Percentiles rank a stretch among this genome's conserved stretches.
Evolutionary conservation across 176 grass and related monocot genomes (phyloP).

Genomic region (Thalia dealbata): DNA sequence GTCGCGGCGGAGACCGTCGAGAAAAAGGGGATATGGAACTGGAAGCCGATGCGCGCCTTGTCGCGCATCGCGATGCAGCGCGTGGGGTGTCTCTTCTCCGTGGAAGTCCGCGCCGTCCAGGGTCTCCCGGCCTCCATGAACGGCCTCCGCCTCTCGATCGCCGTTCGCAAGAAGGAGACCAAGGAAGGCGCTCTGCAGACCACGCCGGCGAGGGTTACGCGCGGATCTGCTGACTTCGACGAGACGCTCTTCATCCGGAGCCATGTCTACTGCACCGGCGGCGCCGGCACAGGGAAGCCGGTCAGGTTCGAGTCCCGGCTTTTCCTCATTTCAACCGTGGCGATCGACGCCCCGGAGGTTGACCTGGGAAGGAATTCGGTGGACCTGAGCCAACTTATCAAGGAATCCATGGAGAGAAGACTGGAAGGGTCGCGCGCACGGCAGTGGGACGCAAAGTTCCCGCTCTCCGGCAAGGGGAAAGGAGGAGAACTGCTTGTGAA

Average conservation of each 20-base stretch:
- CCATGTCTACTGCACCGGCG: conserved; percentile 73
- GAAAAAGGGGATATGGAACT: conserved; percentile 74
- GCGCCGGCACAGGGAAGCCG: conserved; percentile 38
- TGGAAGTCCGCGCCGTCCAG: conserved; percentile 63
- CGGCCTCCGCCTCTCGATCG: conserved; percentile 69
- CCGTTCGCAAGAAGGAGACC: conserved; percentile 80
- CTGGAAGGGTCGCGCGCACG: conserved; percentile 49
- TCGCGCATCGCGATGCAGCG: conserved; percentile 71
- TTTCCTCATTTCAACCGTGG: conserved; percentile 50
- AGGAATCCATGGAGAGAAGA: conserved; percentile 73
- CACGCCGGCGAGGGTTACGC: conserved; percentile 69
- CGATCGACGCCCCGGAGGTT: conserved; percentile 78
- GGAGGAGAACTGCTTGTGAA: conserved; percentile 68
- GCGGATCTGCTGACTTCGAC: conserved; percentile 63
- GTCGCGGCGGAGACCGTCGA: conserved; percentile 4
- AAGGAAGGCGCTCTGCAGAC: conserved; percentile 81
- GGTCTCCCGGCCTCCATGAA: conserved; percentile 72
- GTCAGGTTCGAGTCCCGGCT: conserved; percentile 45
- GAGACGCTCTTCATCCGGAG: conserved; percentile 81
- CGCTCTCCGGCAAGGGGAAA: conserved; percentile 72
- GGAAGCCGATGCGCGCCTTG: conserved; percentile 68
- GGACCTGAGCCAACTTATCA: conserved; percentile 58
- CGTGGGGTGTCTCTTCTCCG: conserved; percentile 78
- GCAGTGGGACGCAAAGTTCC: conserved; percentile 58
- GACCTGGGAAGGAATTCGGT: conserved; percentile 57